phyloP scores from a whole-genome alignment of 2,329 filamentous ascomycete species.

The Setomelanomma holmii region DNA sequence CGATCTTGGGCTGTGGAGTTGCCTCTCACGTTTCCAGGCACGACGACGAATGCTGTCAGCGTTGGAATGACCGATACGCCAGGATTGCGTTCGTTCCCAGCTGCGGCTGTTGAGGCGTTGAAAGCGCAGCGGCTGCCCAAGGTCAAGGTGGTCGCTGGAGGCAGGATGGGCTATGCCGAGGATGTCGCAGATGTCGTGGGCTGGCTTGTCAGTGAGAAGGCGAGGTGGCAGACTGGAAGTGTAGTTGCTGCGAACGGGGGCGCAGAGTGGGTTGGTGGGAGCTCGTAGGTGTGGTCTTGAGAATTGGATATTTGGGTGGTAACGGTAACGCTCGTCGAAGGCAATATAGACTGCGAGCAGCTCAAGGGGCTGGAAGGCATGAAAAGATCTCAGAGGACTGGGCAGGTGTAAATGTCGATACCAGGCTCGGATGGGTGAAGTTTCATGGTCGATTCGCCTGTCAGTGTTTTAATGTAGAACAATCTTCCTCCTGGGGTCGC shows the following conservation, averaged over 20 bases:
- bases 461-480: too few relatives aligned
- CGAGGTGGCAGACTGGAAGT: conserved; percentile 47
- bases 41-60: conserved; percentile 38
- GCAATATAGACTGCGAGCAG: too few relatives aligned
- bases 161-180: conserved; percentile 33
- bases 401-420: too few relatives aligned
- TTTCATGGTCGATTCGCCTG: conserved; percentile 18
- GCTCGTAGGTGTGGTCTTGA: conserved; percentile 6
- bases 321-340: too few relatives aligned
- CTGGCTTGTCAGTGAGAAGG: conserved; percentile 44
- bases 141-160: conserved; percentile 28
- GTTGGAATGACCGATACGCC: conserved; percentile 39
- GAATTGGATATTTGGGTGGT: neutral
- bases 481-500: neutral
- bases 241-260: conserved; percentile 47
- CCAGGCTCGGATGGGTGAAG: too few relatives aligned
- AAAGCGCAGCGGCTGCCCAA: conserved; percentile 24
- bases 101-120: conserved; percentile 18
- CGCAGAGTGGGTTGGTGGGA: conserved; percentile 30
- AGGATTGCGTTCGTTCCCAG: conserved; percentile 17
- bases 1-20: conserved; percentile 34
- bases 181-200: conserved; percentile 75
- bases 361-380: too few relatives aligned
- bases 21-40: conserved; percentile 27
- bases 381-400: too few relatives aligned